Percentiles rank a stretch among this genome's conserved stretches.
Conservation (phyloP, 441 rosid genomes). For the Rhodomyrtus psidioides region DNA sequence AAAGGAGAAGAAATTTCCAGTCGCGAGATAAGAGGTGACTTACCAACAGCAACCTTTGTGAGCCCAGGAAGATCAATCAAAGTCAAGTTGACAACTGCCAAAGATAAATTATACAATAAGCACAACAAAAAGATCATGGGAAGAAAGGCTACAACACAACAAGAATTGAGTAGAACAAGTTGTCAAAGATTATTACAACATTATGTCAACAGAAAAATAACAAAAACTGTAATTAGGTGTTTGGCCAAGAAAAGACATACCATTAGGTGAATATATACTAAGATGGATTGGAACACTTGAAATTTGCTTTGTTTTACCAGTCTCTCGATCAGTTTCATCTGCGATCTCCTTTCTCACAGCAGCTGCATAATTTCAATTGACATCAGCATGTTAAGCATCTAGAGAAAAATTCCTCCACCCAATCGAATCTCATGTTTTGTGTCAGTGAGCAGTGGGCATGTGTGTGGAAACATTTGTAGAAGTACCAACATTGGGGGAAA, state of each 20-base stretch:
- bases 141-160: background rate
- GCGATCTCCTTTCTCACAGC: conserved; percentile 97
- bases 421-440: background rate
- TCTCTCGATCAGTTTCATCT: conserved; percentile 97
- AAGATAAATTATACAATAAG: background rate
- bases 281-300: conserved; percentile 95
- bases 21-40: background rate
- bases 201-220: background rate
- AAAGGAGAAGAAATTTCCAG: background rate
- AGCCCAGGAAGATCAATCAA: conserved; percentile 1
- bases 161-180: background rate
- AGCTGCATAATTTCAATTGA: conserved; percentile 28
- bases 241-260: conserved; percentile 24
- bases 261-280: conserved; percentile 86
- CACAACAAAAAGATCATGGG: background rate
- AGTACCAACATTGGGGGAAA: background rate
- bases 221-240: background rate
- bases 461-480: background rate
- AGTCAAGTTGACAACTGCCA: conserved; percentile 12
- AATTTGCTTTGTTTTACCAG: conserved; percentile 78
- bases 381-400: background rate
- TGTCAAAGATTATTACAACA: background rate
- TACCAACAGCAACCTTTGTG: conserved; percentile 4
- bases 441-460: background rate
- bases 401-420: background rate